phyloP scores from a whole-genome alignment of 106 monocot species.

The Dendrobium catenatum region DNA sequence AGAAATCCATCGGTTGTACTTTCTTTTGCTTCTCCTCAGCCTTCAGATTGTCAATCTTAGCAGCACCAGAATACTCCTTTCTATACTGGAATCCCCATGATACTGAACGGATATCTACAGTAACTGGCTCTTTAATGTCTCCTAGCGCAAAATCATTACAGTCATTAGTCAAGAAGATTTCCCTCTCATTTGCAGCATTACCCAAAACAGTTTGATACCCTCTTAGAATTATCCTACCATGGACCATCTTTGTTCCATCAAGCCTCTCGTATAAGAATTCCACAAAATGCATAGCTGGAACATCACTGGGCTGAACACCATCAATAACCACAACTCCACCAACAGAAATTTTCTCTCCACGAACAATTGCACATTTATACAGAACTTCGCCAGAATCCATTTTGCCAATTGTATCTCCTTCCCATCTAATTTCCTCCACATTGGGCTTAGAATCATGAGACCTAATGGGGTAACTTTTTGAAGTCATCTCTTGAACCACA shows the following conservation, averaged over 20 bases:
- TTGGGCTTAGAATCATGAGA: constrained; percentile 20
- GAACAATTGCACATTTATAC: constrained; percentile 55
- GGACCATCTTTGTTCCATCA: constrained; percentile 66
- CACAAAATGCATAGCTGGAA: constrained; percentile 35
- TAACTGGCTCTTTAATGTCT: constrained; percentile 57
- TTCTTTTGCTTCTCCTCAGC: constrained; percentile 88
- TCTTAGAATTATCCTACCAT: constrained; percentile 61
- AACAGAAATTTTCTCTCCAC: constrained; percentile 36
- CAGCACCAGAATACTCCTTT: constrained; percentile 47
- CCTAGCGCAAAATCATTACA: constrained; percentile 72
- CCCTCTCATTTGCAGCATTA: constrained; percentile 89
- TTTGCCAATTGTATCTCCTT: constrained; percentile 37
- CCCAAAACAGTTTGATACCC: constrained; percentile 79
- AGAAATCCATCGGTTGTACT: constrained; percentile 65
- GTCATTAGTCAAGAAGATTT: constrained; percentile 77
- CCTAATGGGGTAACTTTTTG: constrained; percentile 20
- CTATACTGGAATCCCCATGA: constrained; percentile 76
- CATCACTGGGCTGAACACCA: constrained; percentile 33
- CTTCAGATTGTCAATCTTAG: constrained; percentile 46
- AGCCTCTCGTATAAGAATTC: constrained; percentile 78
- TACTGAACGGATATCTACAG: constrained; percentile 43
- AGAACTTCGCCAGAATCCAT: constrained; percentile 55
- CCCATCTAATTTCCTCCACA: constrained; percentile 55
- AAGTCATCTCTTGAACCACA: constrained; percentile 22
- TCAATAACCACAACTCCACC: constrained; percentile 55